phyloP scores from a whole-genome alignment of 805 yeast genomes.

The Hanseniaspora mollemarum region DNA sequence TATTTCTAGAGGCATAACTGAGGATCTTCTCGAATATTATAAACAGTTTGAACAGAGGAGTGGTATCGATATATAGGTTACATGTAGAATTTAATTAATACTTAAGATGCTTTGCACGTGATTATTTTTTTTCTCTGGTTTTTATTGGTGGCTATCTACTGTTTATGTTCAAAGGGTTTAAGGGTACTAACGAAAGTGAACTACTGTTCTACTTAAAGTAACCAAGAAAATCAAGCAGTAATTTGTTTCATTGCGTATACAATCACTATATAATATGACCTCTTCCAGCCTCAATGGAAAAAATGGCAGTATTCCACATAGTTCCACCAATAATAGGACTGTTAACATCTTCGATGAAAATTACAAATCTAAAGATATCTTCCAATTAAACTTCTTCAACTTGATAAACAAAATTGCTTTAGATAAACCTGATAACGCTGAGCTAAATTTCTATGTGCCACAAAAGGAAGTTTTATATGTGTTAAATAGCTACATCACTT shows the following conservation, averaged over 20 bases:
- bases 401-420: background rate
- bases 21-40: slow-evolving; percentile 73
- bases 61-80: slow-evolving; percentile 25
- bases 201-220: no score
- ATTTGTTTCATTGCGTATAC: no score
- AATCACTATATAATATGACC: no score
- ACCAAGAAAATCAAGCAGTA: no score
- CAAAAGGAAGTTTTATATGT: background rate
- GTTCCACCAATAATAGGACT: no score
- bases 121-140: no score
- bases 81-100: no score
- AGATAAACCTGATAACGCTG: background rate
- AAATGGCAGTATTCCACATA: background rate
- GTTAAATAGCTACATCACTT: slow-evolving; percentile 6
- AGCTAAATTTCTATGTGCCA: slow-evolving; percentile 4
- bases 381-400: background rate
- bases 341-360: background rate
- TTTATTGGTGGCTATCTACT: background rate
- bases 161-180: no score
- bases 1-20: slow-evolving; percentile 68
- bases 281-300: background rate
- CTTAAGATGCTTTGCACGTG: background rate
- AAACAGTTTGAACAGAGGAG: slow-evolving; percentile 36
- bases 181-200: no score
- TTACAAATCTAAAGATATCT: background rate